These are phyloP conservation scores for Coniella vitis DNA, from an alignment of 2,329 filamentous ascomycete genomes.

Conservation along the genomic window DNA sequence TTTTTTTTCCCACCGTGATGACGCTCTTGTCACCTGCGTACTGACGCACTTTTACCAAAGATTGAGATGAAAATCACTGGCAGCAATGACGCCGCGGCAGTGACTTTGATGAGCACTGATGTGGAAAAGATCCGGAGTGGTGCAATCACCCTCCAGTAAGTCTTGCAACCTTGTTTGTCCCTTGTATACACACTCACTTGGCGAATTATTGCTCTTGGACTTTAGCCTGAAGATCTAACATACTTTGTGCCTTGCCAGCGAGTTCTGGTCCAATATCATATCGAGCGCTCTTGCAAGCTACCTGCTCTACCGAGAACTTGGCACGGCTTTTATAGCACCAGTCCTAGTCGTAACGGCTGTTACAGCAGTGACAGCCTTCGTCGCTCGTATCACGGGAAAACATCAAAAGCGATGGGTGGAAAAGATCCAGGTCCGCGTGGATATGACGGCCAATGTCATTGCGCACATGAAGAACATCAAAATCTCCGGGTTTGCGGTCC, in stretches of 20 bases:
- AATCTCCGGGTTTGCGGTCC: slow-evolving; percentile 25
- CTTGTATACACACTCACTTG: too few species aligned
- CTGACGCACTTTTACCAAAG: not conserved
- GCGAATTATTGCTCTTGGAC: too few species aligned
- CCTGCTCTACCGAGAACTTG: slow-evolving; percentile 27
- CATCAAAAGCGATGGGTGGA: slow-evolving; percentile 26
- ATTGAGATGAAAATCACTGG: not conserved
- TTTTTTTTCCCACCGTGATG: too few species aligned
- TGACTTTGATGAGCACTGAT: slow-evolving; percentile 34
- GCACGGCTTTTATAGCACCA: slow-evolving; percentile 26
- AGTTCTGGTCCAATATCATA: slow-evolving; percentile 28
- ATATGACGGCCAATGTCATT: slow-evolving; percentile 21
- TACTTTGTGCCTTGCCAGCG: slow-evolving; percentile 1
- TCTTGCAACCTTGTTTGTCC: too few species aligned
- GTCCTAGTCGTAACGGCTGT: slow-evolving; percentile 18
- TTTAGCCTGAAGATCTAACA: too few species aligned
- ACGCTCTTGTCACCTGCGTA: too few species aligned
- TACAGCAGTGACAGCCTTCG: slow-evolving; percentile 13
- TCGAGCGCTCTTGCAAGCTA: slow-evolving; percentile 28
- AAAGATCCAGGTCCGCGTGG: slow-evolving; percentile 24
- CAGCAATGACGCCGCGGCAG: slow-evolving; percentile 24
- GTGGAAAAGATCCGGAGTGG: slow-evolving; percentile 28
- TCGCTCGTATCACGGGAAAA: slow-evolving; percentile 18
- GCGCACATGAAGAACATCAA: slow-evolving; percentile 23
- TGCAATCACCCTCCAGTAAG: slow-evolving; percentile 22